Evolutionary conservation across 495 filamentous ascomycete species (phyloP), one percentile per base, ranked within the genome.

Genomic region (Annulohypoxylon stygium): DNA sequence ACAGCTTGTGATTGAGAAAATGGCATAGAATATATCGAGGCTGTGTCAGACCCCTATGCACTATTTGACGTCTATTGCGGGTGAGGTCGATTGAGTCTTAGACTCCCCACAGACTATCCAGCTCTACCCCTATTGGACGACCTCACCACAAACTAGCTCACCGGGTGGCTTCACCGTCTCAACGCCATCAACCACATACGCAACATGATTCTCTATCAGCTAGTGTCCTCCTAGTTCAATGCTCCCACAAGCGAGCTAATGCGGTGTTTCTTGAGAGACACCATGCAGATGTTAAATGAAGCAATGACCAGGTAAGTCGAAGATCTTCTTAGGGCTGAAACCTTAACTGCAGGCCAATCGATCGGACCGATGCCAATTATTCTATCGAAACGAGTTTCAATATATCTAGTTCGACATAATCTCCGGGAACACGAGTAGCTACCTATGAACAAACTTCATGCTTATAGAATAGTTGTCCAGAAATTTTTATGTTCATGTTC

Each of bases 331-430:
- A 61, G 47, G 53, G 26, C 61, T 63, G 54, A 68, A 63, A 65
- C 61, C 11, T 58, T 60, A 36, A 37, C 61, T 68, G 36, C 37
- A 63, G 48, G 34, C 33, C 39, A 36, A 54, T 18, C 45, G 14
- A 14, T 69, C 55, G 54, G 55, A 41, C 71, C 59, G 55, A 69
- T 48, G 34, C n/a, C 30, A 37, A 0, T 5, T 57, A 10, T 36
- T 73, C 43, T 65, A 73, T 66, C 55, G 65, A 66, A 34, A n/a
- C 34, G n/a, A 60, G 70, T 69, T 43, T 73, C 70, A 73, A 62
- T 73, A 73, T 65, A 58, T 65, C 25, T 57, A 20, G 30, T 34
- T 59, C 4, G 20, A 34, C 45, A 26, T 26, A 65, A 70, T 70
- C 16, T 65, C 68, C 61, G 61, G 30, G n/a, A 16, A 20, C n/a